A percentile compares a stretch with the other conserved stretches of the same genome.
phyloP scores from a whole-genome alignment of 768 basidiomycete species.

The Podaxis sp. region DNA sequence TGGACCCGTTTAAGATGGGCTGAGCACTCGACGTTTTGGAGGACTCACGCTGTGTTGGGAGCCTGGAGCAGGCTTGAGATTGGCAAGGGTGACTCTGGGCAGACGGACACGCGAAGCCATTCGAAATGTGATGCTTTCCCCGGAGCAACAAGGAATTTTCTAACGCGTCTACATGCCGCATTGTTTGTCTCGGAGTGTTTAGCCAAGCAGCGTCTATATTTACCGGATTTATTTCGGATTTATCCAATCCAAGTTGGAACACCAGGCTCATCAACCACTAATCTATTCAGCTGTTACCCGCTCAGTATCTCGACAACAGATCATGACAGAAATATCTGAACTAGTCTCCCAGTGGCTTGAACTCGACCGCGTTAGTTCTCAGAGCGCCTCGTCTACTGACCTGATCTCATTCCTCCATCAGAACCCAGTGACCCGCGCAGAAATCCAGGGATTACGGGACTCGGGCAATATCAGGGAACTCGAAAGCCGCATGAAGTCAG shows the following conservation, averaged over 20 bases:
- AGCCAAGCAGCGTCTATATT: constrained; percentile 13
- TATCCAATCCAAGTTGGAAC: background rate
- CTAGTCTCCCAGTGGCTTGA: constrained; percentile 8
- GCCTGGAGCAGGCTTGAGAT: constrained; percentile 65
- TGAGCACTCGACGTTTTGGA: background rate
- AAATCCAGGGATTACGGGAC: constrained; percentile 47
- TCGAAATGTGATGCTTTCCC: background rate
- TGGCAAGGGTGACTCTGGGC: constrained; percentile 60
- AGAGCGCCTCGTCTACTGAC: background rate
- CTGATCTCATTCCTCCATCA: constrained; percentile 18
- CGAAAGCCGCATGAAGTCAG: constrained; percentile 55
- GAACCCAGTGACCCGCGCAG: constrained; percentile 49
- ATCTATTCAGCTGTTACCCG: no score
- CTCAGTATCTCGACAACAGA: background rate
- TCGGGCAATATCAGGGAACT: constrained; percentile 44
- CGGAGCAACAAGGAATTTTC: background rate
- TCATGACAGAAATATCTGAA: constrained; percentile 3
- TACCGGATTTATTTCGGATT: background rate
- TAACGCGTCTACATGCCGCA: background rate
- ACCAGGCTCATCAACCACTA: background rate
- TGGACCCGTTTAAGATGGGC: constrained; percentile 4
- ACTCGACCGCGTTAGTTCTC: constrained; percentile 2
- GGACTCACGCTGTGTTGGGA: constrained; percentile 62
- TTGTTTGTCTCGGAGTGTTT: constrained; percentile 14
- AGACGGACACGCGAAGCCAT: constrained; percentile 39